A percentile compares a stretch with the other conserved stretches of the same genome.
Evolutionary conservation across 1,284 basidiomycete species (phyloP).

Genomic region (Cutaneotrichosporon cutaneum): DNA sequence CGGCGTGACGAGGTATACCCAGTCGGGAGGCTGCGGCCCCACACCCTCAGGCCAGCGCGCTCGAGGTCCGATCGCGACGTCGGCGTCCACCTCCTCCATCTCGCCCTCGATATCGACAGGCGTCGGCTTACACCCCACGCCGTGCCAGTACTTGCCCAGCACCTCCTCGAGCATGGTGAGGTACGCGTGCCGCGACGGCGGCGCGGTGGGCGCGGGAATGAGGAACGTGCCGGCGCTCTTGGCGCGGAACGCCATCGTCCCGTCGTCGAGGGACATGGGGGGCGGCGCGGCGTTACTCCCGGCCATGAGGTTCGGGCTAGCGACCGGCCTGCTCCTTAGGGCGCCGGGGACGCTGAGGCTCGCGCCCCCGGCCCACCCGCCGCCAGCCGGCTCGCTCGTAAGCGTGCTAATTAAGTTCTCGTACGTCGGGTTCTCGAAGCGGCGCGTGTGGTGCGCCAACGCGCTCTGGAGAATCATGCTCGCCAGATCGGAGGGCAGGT

Average conservation of each 20-base stretch:
- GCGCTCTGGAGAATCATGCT: constrained; percentile 40
- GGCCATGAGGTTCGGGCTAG: neutral
- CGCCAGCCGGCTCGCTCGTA: constrained; percentile 33
- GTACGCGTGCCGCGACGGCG: constrained; percentile 40
- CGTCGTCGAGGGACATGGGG: constrained; percentile 19
- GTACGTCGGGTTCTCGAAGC: constrained; percentile 50
- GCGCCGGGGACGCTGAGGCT: neutral
- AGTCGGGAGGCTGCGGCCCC: constrained; percentile 32
- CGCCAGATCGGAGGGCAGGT: constrained; percentile 36
- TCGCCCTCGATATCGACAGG: constrained; percentile 5
- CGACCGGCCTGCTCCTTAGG: neutral
- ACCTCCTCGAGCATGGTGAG: constrained; percentile 44
- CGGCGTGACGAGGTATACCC: constrained; percentile 48
- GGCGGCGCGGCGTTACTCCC: constrained; percentile 8
- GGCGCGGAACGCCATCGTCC: constrained; percentile 14
- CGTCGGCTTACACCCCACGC: constrained; percentile 27
- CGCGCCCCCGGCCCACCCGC: neutral
- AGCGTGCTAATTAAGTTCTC: constrained; percentile 46
- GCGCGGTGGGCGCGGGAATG: constrained; percentile 40
- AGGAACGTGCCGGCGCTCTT: constrained; percentile 24
- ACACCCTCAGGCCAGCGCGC: constrained; percentile 14
- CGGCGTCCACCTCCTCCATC: constrained; percentile 3
- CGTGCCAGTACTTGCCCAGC: constrained; percentile 45
- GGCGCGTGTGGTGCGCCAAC: constrained; percentile 44
- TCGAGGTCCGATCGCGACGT: constrained; percentile 10